phyloP scores from a whole-genome alignment of 208 protist genomes.

The Leptomonas pyrrhocoris region DNA sequence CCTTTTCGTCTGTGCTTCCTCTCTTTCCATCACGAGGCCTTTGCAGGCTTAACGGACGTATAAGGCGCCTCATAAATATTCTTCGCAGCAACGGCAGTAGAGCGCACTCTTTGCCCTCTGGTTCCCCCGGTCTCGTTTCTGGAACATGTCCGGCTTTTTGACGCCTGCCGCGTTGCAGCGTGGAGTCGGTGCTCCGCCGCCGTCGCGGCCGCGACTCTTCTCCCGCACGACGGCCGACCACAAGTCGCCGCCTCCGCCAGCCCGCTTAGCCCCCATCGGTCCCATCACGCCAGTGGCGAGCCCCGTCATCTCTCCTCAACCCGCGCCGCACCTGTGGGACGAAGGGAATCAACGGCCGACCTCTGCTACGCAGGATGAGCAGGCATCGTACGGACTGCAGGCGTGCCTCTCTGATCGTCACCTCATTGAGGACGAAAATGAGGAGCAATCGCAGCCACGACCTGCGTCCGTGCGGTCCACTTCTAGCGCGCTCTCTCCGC shows the following conservation, averaged over 20 bases:
- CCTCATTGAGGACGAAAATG: no score
- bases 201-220: conserved; percentile 28
- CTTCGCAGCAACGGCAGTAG: neutral
- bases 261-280: conserved; percentile 28
- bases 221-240: conserved; percentile 5
- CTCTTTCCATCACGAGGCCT: no score
- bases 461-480: no score
- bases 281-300: conserved; percentile 8
- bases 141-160: neutral
- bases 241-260: conserved; percentile 23
- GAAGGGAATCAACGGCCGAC: neutral
- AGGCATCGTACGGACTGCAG: no score
- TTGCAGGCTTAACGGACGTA: no score
- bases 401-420: no score
- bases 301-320: neutral
- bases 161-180: conserved; percentile 4
- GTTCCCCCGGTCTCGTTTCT: conserved; percentile 14
- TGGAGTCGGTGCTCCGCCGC: conserved; percentile 8
- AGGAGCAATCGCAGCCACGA: no score
- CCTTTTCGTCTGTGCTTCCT: no score
- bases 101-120: neutral
- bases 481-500: no score
- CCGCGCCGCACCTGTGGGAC: neutral
- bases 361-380: no score
- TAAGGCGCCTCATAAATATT: neutral